Base-by-base conservation (phyloP, 2,329 filamentous ascomycete species). In the Akanthomyces muscarius region DNA sequence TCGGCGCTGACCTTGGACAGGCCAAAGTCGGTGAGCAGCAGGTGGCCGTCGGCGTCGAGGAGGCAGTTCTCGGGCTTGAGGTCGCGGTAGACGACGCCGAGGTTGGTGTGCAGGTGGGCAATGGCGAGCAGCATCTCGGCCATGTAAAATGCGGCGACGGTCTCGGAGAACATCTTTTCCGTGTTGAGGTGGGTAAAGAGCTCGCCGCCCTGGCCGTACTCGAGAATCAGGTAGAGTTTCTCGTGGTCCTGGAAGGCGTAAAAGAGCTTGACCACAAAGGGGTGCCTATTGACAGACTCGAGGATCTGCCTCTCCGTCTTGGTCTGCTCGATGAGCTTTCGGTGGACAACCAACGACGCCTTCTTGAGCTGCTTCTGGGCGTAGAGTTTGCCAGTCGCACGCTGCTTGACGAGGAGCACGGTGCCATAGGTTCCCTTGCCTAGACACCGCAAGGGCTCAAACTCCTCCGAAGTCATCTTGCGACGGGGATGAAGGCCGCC, bases 341-440 rank as follows among this genome's bases (percentile, higher is more conserved):
- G 97, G 77, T 97, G 93, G 45, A 99, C 91, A 0, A 93, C 92
- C 59, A 99, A 81, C 10, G 92, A 96, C 0, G 96, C 95, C 78
- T 99, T 99, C 75, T 94, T 95, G 78, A 99, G 95, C 77, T 98
- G 94, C 80, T 99, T 99, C 79, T 99, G 96, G 0, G 95, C 96
- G 72, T 93, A 99, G 5, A 99, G 84, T 50, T 91, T 88, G 48
- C 95, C 95, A 2, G 93, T 97, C 36, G 86, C 80, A 57, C 86
- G 87, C 78, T 99, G 94, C 77, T 93, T 95, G 65, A 99, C 96
- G 33, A 99, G 83, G 52, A 97, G 80, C 13, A 99, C 96, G 0
- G 94, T 99, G 42, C 95, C 95, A 73, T 95, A 99, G 16, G 95
- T 92, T 55, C 95, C 95, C 74, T 98, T 98, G 63, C 96, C 96